A percentile compares a stretch with the other conserved stretches of the same genome.
Evolutionary conservation across 768 basidiomycete species (phyloP).

Genomic region (Suillus brevipes): DNA sequence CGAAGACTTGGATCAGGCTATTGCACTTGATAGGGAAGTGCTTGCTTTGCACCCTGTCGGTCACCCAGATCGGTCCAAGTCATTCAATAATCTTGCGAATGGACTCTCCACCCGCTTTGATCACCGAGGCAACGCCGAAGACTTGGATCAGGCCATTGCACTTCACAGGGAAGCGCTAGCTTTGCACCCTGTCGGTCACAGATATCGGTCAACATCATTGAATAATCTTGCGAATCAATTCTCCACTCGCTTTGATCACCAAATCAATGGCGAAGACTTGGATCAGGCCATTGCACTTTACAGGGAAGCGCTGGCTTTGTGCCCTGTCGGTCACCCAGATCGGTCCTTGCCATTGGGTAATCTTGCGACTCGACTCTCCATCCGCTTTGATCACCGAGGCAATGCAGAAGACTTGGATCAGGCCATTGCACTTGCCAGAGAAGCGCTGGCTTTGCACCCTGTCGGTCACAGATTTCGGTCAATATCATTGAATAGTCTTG

Average conservation of each 20-base stretch:
- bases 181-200: not conserved
- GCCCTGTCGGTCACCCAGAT: too few species aligned
- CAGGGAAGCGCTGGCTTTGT: too few species aligned
- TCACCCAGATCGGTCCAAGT: not conserved
- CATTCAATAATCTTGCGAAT: not conserved
- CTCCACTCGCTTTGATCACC: not conserved
- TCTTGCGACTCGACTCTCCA: too few species aligned
- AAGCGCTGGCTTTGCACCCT: not conserved
- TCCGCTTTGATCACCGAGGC: too few species aligned
- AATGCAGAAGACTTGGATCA: too few species aligned
- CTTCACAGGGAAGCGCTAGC: not conserved
- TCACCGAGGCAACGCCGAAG: not conserved
- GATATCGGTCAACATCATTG: not conserved
- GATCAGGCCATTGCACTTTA: too few species aligned
- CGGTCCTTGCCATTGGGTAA: too few species aligned
- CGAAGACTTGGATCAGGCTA: not conserved
- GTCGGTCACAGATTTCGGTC: not conserved
- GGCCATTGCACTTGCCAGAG: too few species aligned
- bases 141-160: not conserved
- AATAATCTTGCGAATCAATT: not conserved
- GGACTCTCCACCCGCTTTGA: not conserved
- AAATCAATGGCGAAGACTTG: not conserved
- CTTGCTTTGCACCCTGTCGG: not conserved
- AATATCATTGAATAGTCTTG: too few species aligned
- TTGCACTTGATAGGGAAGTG: not conserved